Evolutionary conservation across 441 rosid species (phyloP).

Genomic region (Pelargonium cotyledonis): DNA sequence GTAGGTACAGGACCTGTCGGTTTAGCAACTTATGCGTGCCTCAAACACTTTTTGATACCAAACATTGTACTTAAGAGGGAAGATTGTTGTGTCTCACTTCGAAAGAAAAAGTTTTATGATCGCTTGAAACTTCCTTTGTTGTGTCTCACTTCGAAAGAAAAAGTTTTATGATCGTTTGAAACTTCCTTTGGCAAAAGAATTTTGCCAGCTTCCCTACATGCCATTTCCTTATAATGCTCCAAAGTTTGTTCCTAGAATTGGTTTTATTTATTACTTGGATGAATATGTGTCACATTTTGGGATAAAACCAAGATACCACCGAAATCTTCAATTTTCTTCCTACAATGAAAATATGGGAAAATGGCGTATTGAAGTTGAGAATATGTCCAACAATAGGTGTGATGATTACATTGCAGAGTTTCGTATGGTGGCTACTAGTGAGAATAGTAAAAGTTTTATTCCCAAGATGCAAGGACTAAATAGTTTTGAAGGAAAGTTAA

Average conservation of each 20-base stretch:
- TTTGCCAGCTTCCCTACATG: constrained; percentile 51
- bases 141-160: constrained; percentile 51
- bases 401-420: constrained; percentile 39
- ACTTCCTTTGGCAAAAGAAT: constrained; percentile 51
- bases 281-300: constrained; percentile 38
- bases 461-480: constrained; percentile 41
- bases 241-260: constrained; percentile 32
- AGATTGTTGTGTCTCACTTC: constrained; percentile 50
- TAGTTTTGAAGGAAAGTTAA: constrained; percentile 35
- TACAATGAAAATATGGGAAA: constrained; percentile 19
- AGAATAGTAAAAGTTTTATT: constrained; percentile 29
- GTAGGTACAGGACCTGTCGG: constrained; percentile 74
- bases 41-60: constrained; percentile 34
- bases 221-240: constrained; percentile 36
- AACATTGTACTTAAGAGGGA: constrained; percentile 48
- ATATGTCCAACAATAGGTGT: not conserved
- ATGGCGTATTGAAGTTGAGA: constrained; percentile 38
- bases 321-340: constrained; percentile 26
- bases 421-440: constrained; percentile 51
- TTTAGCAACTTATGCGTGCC: constrained; percentile 48
- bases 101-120: constrained; percentile 48
- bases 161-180: constrained; percentile 46
- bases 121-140: constrained; percentile 51
- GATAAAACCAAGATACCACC: constrained; percentile 27
- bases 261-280: constrained; percentile 46